These are phyloP conservation scores for Pyrus bretschneideri DNA, from an alignment of 306 rosid species.

Conservation along the genomic window DNA sequence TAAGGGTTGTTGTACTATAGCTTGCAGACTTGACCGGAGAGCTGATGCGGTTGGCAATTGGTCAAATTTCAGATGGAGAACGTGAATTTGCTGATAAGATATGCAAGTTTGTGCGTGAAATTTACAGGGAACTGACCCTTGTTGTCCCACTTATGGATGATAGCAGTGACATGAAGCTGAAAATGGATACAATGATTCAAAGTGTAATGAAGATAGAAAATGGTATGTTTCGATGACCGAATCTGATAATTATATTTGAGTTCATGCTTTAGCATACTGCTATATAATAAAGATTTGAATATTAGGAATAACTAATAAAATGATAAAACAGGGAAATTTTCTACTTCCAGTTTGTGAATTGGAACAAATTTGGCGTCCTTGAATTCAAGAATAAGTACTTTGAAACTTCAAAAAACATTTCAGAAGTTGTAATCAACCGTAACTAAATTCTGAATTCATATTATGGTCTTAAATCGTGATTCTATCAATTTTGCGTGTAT, in stretches of 20 bases:
- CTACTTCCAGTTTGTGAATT: background rate
- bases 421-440: background rate
- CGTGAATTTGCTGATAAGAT: slow-evolving; percentile 74
- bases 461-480: background rate
- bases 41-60: slow-evolving; percentile 96
- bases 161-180: slow-evolving; percentile 62
- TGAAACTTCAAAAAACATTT: background rate
- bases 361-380: background rate
- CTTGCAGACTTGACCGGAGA: slow-evolving; percentile 97
- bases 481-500: background rate
- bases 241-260: background rate
- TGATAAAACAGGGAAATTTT: too few relatives aligned
- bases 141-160: slow-evolving; percentile 86
- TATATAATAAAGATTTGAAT: too few relatives aligned
- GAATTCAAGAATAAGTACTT: background rate
- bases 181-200: slow-evolving; percentile 93
- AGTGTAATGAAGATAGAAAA: slow-evolving; percentile 93
- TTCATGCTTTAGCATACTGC: background rate
- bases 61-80: slow-evolving; percentile 88
- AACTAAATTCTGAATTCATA: background rate
- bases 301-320: background rate
- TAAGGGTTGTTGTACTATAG: slow-evolving; percentile 42
- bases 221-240: slow-evolving; percentile 34
- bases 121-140: slow-evolving; percentile 82
- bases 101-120: slow-evolving; percentile 81